Evolutionary conservation across 164 flowering plant genomes (phyloP).

Genomic region (Aristolochia californica): DNA sequence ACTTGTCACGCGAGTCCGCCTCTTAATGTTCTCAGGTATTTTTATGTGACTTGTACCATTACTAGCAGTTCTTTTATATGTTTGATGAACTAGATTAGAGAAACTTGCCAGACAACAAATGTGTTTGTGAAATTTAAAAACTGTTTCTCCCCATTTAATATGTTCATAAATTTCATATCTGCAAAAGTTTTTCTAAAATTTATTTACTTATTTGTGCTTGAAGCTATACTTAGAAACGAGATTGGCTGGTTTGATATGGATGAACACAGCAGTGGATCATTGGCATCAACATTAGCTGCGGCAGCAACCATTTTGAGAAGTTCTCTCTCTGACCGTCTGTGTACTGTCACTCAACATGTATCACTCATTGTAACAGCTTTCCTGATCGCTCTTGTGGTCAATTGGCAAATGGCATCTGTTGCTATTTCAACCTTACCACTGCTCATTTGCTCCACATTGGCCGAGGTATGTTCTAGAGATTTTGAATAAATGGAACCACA

Average conservation of each 20-base stretch:
- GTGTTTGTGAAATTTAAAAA: too few species aligned
- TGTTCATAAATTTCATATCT: background rate
- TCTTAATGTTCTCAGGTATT: constrained; percentile 64
- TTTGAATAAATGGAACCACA: too few species aligned
- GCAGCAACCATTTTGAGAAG: constrained; percentile 61
- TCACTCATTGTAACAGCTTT: constrained; percentile 59
- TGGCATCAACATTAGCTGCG: constrained; percentile 52
- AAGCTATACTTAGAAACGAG: constrained; percentile 77
- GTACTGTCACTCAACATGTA: constrained; percentile 58
- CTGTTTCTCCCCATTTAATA: background rate
- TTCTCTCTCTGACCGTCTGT: constrained; percentile 56
- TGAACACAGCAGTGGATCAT: constrained; percentile 47
- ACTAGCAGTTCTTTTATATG: too few species aligned
- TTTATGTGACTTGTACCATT: too few species aligned
- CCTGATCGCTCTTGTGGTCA: constrained; percentile 40
- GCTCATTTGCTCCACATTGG: constrained; percentile 47
- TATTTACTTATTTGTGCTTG: background rate
- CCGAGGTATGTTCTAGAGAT: constrained; percentile 37
- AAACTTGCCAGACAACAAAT: too few species aligned
- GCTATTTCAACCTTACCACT: constrained; percentile 55
- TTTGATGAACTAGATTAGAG: too few species aligned
- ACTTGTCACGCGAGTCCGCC: constrained; percentile 55
- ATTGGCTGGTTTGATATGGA: constrained; percentile 79
- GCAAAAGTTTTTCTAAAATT: background rate
- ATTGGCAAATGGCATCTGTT: constrained; percentile 68